These are phyloP conservation scores for Metschnikowia kunwiensis DNA, from an alignment of 805 yeast genomes.

Conservation along the genomic window DNA sequence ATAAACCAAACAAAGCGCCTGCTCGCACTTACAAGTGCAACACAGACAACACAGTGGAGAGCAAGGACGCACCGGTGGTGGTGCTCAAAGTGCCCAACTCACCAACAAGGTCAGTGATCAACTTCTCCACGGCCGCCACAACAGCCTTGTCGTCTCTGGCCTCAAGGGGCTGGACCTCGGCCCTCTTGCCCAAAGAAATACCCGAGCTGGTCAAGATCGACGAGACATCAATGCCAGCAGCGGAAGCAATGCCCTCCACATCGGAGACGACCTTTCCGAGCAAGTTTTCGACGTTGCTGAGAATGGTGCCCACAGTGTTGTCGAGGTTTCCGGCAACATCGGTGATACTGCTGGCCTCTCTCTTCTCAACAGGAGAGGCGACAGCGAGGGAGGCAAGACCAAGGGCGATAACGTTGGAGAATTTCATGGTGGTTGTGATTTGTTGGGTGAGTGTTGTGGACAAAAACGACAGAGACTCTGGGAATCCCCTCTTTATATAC, in stretches of 20 bases:
- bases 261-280: slow-evolving; percentile 6
- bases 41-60: slow-evolving; percentile 3
- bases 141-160: slow-evolving; percentile 3
- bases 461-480: no score
- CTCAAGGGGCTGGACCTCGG: background rate
- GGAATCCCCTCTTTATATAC: background rate
- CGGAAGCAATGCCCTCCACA: slow-evolving; percentile 10
- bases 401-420: slow-evolving; percentile 3
- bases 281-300: slow-evolving; percentile 4
- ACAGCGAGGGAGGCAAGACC: slow-evolving; percentile 7
- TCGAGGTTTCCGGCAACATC: background rate
- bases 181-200: background rate
- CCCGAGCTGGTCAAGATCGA: slow-evolving; percentile 4
- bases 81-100: slow-evolving; percentile 5
- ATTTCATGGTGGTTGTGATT: slow-evolving; percentile 4
- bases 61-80: slow-evolving; percentile 7
- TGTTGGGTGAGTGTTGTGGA: no score
- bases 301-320: slow-evolving; percentile 1
- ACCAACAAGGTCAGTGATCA: slow-evolving; percentile 7
- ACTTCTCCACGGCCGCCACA: slow-evolving; percentile 1
- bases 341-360: background rate
- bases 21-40: slow-evolving; percentile 6
- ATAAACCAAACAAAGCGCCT: no score
- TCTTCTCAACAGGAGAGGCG: slow-evolving; percentile 3
- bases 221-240: slow-evolving; percentile 10